phyloP scores from a whole-genome alignment of 805 yeast species.

The Ogataea naganishii region DNA sequence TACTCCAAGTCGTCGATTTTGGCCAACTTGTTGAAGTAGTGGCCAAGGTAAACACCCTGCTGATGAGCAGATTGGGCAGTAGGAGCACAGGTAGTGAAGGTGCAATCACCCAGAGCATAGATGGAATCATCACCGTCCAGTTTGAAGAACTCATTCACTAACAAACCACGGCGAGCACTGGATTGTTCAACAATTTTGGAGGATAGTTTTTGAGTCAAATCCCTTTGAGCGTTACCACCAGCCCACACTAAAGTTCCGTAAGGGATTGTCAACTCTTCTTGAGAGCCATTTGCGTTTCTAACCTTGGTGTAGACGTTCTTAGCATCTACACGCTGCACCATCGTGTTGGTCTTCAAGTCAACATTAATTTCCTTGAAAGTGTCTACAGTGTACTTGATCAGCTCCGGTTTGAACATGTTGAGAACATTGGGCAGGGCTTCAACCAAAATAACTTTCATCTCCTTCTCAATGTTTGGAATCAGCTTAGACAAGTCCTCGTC shows the following conservation, averaged over 20 bases:
- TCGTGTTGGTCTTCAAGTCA: conserved; percentile 71
- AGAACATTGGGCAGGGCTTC: conserved; percentile 90
- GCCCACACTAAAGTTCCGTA: conserved; percentile 97
- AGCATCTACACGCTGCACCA: conserved; percentile 79
- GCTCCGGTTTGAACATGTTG: conserved; percentile 59
- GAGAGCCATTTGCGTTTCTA: conserved; percentile 58
- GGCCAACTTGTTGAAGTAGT: conserved; percentile 55
- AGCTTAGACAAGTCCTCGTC: conserved; percentile 84
- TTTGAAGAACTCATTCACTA: conserved; percentile 74
- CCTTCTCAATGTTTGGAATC: conserved; percentile 80
- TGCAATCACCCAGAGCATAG: conserved; percentile 92
- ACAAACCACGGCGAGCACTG: conserved; percentile 83
- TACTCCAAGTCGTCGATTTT: conserved; percentile 51
- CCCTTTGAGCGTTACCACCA: conserved; percentile 90
- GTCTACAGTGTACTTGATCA: conserved; percentile 72
- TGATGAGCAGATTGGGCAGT: conserved; percentile 98
- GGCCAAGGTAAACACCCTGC: conserved; percentile 78
- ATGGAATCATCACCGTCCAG: conserved; percentile 76
- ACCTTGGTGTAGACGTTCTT: conserved; percentile 61
- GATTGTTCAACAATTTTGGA: conserved; percentile 65
- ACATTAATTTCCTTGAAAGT: conserved; percentile 62
- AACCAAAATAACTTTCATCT: conserved; percentile 74
- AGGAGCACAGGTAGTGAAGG: conserved; percentile 85
- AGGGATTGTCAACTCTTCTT: conserved; percentile 53
- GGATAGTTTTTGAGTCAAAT: conserved; percentile 59